These are phyloP conservation scores for Orbilia javanica DNA, from an alignment of 2,329 filamentous ascomycete genomes.

Conservation along the genomic window DNA sequence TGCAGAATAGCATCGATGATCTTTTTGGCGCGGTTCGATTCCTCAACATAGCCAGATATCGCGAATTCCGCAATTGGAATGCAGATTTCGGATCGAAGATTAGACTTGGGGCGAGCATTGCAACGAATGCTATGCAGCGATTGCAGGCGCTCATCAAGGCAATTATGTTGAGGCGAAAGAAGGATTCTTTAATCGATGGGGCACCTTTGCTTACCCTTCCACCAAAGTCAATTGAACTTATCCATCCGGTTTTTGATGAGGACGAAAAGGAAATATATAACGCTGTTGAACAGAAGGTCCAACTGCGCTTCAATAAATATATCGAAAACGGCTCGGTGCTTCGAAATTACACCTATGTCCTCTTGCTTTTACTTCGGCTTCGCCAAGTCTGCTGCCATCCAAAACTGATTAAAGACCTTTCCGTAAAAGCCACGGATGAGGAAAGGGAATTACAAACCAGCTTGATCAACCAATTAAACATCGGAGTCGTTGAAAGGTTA, in stretches of 20 bases:
- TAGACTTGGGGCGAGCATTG: slow-evolving; percentile 67
- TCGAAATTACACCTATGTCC: slow-evolving; percentile 81
- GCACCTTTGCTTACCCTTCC: slow-evolving; percentile 79
- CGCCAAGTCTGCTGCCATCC: slow-evolving; percentile 85
- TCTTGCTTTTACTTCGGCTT: slow-evolving; percentile 83
- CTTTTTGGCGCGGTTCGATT: slow-evolving; percentile 83
- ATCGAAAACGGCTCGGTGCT: slow-evolving; percentile 76
- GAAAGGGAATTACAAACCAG: slow-evolving; percentile 60
- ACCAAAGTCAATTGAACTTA: slow-evolving; percentile 73
- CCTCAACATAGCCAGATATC: slow-evolving; percentile 69
- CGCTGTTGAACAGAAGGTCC: slow-evolving; percentile 75
- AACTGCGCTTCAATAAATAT: slow-evolving; percentile 81
- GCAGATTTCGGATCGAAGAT: slow-evolving; percentile 60
- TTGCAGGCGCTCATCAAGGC: slow-evolving; percentile 82
- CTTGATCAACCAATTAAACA: slow-evolving; percentile 73
- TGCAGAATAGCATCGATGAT: slow-evolving; percentile 88
- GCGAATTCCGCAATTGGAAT: slow-evolving; percentile 72
- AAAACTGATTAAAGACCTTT: slow-evolving; percentile 74
- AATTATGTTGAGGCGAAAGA: slow-evolving; percentile 84
- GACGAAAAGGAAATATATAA: slow-evolving; percentile 76
- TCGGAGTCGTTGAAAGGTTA: slow-evolving; percentile 63
- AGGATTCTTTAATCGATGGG: slow-evolving; percentile 82
- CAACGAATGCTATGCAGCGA: slow-evolving; percentile 73
- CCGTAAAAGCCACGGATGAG: slow-evolving; percentile 66
- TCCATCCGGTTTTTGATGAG: slow-evolving; percentile 75